Evolutionary conservation across 2,329 filamentous ascomycete genomes (phyloP).

Genomic region (Botrytis galanthina): DNA sequence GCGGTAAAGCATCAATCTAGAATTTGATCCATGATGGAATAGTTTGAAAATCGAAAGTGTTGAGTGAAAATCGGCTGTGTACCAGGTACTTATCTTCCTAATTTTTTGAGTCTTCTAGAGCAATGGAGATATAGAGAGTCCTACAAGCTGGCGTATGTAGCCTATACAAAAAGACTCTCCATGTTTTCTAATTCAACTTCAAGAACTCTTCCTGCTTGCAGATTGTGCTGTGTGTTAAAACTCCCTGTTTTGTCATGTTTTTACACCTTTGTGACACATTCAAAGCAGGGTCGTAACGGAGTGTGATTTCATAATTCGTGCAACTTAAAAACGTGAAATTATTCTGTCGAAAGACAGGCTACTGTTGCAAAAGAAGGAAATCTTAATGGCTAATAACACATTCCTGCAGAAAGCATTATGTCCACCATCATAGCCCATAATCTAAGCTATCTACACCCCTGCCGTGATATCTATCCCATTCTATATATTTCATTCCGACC

Average conservation of each 20-base stretch:
- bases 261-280: not conserved
- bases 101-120: not conserved
- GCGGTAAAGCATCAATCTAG: not conserved
- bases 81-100: not conserved
- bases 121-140: not conserved
- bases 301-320: not conserved
- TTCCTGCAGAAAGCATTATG: not conserved
- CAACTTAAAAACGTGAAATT: not conserved
- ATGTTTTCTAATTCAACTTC: not conserved
- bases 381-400: not conserved
- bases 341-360: not conserved
- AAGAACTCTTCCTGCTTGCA: not conserved
- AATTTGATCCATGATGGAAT: not conserved
- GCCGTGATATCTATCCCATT: too few relatives aligned
- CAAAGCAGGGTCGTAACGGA: not conserved
- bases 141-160: not conserved
- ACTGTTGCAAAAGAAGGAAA: not conserved
- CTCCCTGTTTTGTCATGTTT: not conserved
- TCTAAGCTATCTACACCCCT: too few relatives aligned
- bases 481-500: too few relatives aligned
- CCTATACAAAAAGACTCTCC: not conserved
- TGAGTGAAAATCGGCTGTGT: not conserved
- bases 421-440: not conserved
- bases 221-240: not conserved
- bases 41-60: not conserved